Evolutionary conservation across 495 filamentous ascomycete species (phyloP), one percentile per base, ranked within the genome.

Genomic region (Aspergillus olivimuriae): DNA sequence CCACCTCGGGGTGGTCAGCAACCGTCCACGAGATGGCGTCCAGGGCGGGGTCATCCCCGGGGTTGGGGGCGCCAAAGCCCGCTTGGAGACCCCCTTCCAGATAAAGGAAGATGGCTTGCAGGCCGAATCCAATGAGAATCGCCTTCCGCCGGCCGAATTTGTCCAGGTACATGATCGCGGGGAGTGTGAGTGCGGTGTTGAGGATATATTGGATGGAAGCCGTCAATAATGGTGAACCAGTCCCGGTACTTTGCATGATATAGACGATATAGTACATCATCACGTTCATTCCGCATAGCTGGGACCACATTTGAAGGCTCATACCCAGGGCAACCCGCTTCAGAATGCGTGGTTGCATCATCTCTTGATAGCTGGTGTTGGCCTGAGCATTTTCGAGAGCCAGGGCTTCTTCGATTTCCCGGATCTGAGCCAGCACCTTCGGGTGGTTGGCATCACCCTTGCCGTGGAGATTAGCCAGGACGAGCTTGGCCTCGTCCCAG

Each of bases 181-280:
- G 78, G 3, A 82, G 48, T 8, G 82, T 86, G 45, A 87, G 57
- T 16, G 69, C 66, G 2, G 87, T 81, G 60, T 86, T 87, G 60
- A 90, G 80, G 39, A 88, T 77, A 57, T 89, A 90, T 50, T 88
- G 84, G 39, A 90, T 82, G 0, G 81, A 83, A 3, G 86, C 76
- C 2, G 83, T 82, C 20, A 85, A 68, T 8, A 88, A 73, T 2
- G 81, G 77, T 7, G 81, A 76, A 20, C 72, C 69, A 33, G 84
- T 77, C 41, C 77, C 75, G 5, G 81, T 50, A 10, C 79, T 26
- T 58, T 79, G 69, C 79, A 89, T 85, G 57, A 89, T 84, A 56
- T 88, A 83, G 16, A 80, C 77, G 39, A 85, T 83, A 54, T 84
- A 89, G 65, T 82, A 81, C 74, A 77, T 75, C 82, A 87, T 87